Evolutionary conservation across 768 basidiomycete species (phyloP).

Genomic region (Suillus lakei): DNA sequence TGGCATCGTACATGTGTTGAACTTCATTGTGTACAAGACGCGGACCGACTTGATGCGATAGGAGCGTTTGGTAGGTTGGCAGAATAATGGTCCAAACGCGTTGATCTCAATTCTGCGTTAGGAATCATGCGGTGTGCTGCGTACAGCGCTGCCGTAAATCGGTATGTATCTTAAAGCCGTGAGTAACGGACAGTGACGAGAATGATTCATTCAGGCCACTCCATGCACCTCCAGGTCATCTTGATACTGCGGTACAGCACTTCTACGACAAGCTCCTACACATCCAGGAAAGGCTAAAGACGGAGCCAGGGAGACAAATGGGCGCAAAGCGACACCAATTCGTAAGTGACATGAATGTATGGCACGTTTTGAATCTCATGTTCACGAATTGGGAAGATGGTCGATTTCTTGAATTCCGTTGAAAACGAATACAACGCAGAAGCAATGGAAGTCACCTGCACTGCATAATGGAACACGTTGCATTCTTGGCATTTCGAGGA

Average conservation of each 20-base stretch:
- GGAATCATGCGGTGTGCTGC: slow-evolving; percentile 74
- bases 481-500: not conserved
- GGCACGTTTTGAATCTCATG: slow-evolving; percentile 10
- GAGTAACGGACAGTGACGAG: not conserved
- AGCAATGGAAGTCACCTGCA: not conserved
- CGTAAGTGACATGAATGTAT: slow-evolving; percentile 44
- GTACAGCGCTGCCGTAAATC: slow-evolving; percentile 59
- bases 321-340: slow-evolving; percentile 75
- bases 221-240: slow-evolving; percentile 51
- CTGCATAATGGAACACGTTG: not conserved
- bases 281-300: slow-evolving; percentile 79
- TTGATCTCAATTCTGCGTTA: slow-evolving; percentile 21
- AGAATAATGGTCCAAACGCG: not conserved
- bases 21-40: slow-evolving; percentile 83
- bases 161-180: slow-evolving; percentile 33
- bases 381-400: slow-evolving; percentile 48
- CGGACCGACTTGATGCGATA: slow-evolving; percentile 79
- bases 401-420: slow-evolving; percentile 63
- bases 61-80: slow-evolving; percentile 68
- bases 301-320: slow-evolving; percentile 65
- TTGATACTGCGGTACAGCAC: slow-evolving; percentile 73
- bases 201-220: slow-evolving; percentile 39
- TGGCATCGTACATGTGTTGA: slow-evolving; percentile 79
- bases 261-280: slow-evolving; percentile 87
- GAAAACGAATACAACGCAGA: slow-evolving; percentile 53